phyloP scores from a whole-genome alignment of 768 basidiomycete species.

The Boletus subparvulus region DNA sequence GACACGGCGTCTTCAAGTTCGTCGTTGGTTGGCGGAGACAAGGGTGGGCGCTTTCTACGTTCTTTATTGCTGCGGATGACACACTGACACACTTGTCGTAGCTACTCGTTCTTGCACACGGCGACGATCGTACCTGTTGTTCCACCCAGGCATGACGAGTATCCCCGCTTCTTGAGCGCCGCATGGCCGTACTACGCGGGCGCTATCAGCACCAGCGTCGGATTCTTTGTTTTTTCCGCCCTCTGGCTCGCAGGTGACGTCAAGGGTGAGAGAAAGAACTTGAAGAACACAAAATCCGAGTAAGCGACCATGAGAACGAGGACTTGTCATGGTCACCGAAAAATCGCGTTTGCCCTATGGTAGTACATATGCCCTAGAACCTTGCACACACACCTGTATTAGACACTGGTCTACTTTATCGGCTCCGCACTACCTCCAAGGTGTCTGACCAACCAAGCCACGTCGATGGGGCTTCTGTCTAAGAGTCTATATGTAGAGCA shows the following conservation, averaged over 20 bases:
- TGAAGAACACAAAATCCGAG: constrained; percentile 36
- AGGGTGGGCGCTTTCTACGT: constrained; percentile 52
- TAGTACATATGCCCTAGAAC: constrained; percentile 4
- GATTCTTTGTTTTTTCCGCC: constrained; percentile 82
- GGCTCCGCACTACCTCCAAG: not conserved
- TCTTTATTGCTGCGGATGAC: not conserved
- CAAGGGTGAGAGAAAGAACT: constrained; percentile 55
- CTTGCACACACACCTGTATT: constrained; percentile 24
- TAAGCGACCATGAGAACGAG: constrained; percentile 7
- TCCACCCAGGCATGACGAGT: constrained; percentile 91
- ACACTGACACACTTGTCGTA: constrained; percentile 28
- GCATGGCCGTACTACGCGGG: constrained; percentile 96
- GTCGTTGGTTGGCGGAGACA: constrained; percentile 87
- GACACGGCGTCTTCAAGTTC: constrained; percentile 99
- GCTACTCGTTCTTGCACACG: constrained; percentile 73
- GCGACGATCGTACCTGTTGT: constrained; percentile 82
- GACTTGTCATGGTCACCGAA: not conserved
- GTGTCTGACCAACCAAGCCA: not conserved
- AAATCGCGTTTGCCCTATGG: constrained; percentile 7
- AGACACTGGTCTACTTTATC: constrained; percentile 2
- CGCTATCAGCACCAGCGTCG: constrained; percentile 83
- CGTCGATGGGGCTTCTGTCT: constrained; percentile 10
- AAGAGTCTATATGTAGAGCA: constrained; percentile 16
- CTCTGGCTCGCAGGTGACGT: constrained; percentile 86
- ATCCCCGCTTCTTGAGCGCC: constrained; percentile 91